phyloP scores from a whole-genome alignment of 768 basidiomycete genomes.

The Holtermannia corniformis region DNA sequence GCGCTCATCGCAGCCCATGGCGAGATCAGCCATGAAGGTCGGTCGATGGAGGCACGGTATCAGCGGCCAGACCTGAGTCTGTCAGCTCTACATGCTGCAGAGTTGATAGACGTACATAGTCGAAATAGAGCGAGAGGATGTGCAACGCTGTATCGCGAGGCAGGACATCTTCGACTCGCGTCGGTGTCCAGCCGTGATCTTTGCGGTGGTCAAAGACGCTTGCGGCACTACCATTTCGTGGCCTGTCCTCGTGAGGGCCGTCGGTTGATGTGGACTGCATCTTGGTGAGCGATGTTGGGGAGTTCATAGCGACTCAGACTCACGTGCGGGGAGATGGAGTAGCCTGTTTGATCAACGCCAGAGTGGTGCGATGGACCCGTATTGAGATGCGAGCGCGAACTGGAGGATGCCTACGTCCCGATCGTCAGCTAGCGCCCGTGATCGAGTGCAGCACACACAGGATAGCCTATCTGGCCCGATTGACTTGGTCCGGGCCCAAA shows the following conservation, averaged over 20 bases:
- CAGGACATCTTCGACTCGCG: constrained; percentile 13
- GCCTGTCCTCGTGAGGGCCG: background rate
- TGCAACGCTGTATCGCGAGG: constrained; percentile 17
- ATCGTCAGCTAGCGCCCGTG: no score
- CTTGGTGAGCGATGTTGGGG: no score
- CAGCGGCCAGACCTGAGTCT: constrained; percentile 61
- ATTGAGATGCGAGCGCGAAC: background rate
- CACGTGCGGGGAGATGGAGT: background rate
- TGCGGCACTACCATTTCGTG: background rate
- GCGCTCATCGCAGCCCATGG: constrained; percentile 60
- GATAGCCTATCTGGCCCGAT: no score
- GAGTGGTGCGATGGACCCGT: background rate
- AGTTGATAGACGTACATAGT: constrained; percentile 18
- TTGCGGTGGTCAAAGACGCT: background rate
- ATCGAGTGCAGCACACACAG: no score
- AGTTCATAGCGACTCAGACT: background rate
- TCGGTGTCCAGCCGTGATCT: background rate
- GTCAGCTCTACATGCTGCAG: background rate
- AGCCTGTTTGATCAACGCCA: background rate
- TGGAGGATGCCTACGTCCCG: background rate
- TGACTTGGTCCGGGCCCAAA: no score
- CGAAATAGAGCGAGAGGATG: constrained; percentile 27
- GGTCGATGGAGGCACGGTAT: constrained; percentile 88
- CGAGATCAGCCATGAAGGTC: constrained; percentile 83
- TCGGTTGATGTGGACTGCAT: background rate